A percentile compares a stretch with the other conserved stretches of the same genome.
Evolutionary conservation across 176 grass and related monocot species (phyloP).

Genomic region (Cymbopogon citratus): DNA sequence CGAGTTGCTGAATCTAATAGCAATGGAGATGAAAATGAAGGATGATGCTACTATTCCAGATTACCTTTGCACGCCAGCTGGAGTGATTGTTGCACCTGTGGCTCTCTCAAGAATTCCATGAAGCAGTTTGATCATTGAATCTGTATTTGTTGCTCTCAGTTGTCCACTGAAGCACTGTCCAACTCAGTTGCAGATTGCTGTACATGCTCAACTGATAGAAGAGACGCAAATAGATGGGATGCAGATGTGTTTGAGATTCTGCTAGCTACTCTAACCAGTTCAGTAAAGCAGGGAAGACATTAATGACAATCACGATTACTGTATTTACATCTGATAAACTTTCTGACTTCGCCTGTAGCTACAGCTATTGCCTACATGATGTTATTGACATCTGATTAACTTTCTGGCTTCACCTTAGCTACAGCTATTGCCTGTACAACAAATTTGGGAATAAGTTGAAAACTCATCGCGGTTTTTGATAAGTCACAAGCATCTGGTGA

Average conservation of each 20-base stretch:
- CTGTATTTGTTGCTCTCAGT: background rate
- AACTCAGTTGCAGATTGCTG: background rate
- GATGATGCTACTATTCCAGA: conserved; percentile 5
- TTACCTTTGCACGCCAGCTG: conserved; percentile 6
- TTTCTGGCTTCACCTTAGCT: conserved; percentile 3
- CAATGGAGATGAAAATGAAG: background rate
- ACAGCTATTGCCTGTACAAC: conserved; percentile 2
- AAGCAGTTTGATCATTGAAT: background rate
- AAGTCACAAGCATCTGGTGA: background rate
- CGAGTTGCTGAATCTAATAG: background rate
- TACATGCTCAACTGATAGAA: background rate
- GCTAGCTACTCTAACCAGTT: background rate
- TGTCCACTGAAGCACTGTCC: background rate
- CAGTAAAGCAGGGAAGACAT: background rate
- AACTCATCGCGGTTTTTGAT: background rate
- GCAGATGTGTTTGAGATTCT: background rate
- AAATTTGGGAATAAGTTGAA: background rate
- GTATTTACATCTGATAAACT: background rate
- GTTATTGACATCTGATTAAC: background rate
- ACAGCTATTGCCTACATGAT: too few species aligned
- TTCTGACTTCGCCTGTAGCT: background rate
- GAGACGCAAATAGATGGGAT: background rate
- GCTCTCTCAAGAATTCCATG: background rate
- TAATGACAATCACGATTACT: background rate
- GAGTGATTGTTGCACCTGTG: background rate